Evolutionary conservation across 495 filamentous ascomycete genomes (phyloP).

Genomic region (Massariosphaeria phaeospora): DNA sequence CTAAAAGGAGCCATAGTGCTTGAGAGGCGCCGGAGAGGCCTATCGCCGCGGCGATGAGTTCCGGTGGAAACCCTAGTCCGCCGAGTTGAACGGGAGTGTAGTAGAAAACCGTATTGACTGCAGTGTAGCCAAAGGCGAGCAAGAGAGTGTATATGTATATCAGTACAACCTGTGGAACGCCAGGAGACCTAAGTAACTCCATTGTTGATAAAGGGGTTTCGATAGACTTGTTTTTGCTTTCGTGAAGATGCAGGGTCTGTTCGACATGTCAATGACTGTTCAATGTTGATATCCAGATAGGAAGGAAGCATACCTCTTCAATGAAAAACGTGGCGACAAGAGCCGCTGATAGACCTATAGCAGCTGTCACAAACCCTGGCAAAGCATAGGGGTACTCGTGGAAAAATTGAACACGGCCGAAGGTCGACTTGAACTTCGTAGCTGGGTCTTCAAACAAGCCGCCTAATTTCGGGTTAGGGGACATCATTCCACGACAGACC

Average conservation of each 20-base stretch:
- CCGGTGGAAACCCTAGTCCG: slow-evolving; percentile 55
- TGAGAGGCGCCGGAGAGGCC: slow-evolving; percentile 56
- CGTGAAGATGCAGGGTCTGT: slow-evolving; percentile 34
- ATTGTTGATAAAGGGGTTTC: slow-evolving; percentile 45
- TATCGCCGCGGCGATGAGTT: slow-evolving; percentile 57
- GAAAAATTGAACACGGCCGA: slow-evolving; percentile 54
- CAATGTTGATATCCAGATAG: slow-evolving; percentile 19
- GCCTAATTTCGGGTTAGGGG: slow-evolving; percentile 33
- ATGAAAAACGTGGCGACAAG: slow-evolving; percentile 48
- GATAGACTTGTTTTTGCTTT: slow-evolving; percentile 30
- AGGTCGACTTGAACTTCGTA: slow-evolving; percentile 51
- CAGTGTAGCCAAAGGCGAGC: slow-evolving; percentile 60
- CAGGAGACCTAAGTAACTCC: slow-evolving; percentile 55
- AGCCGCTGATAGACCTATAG: slow-evolving; percentile 48
- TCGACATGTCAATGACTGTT: not conserved
- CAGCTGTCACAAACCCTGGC: slow-evolving; percentile 51
- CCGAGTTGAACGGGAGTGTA: slow-evolving; percentile 53
- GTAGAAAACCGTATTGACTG: slow-evolving; percentile 59
- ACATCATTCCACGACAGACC: not conserved
- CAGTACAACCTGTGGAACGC: slow-evolving; percentile 58
- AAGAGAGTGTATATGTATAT: slow-evolving; percentile 58
- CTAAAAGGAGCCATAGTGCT: slow-evolving; percentile 58
- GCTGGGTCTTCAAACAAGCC: slow-evolving; percentile 60
- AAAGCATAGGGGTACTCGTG: slow-evolving; percentile 61
- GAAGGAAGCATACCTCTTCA: slow-evolving; percentile 49